A percentile compares a stretch with the other conserved stretches of the same genome.
Evolutionary conservation across 345 rosid species (phyloP).

Genomic region (sweet orange (Citrus sinensis)): DVS_A1.0 CM039162.1:4706501-4707000

Average conservation of each 20-base stretch:
- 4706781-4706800: no score
- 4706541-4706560: conserved; percentile 68
- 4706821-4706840: no score
- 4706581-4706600: neutral
- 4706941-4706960: conserved; percentile 9
- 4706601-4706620: neutral
- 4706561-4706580: conserved; percentile 62
- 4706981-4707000: conserved; percentile 54
- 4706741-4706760: conserved; percentile 44
- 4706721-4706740: conserved; percentile 40
- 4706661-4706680: conserved; percentile 43
- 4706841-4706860: neutral
- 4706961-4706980: conserved; percentile 34
- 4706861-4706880: neutral
- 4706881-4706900: neutral
- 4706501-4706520: conserved; percentile 18
- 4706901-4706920: neutral
- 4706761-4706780: no score
- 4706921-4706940: neutral
- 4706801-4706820: no score
- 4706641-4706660: neutral
- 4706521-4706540: conserved; percentile 72
- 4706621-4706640: neutral
- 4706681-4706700: conserved; percentile 39
- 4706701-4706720: conserved; percentile 30